Evolutionary conservation across 2,329 filamentous ascomycete species (phyloP).

Genomic region (Fusarium metavorans): DNA sequence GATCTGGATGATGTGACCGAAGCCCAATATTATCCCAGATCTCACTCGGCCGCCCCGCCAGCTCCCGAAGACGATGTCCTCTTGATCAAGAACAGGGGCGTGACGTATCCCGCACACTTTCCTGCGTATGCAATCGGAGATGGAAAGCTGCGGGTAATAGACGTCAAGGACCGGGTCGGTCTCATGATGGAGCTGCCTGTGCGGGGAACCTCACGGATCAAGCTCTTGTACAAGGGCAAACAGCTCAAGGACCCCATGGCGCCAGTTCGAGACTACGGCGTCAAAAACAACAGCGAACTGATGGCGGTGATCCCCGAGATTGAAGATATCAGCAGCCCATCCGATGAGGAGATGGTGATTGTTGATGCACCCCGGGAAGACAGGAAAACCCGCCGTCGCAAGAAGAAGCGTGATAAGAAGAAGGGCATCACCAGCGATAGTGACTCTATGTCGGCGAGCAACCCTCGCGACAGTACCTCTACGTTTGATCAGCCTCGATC

Average conservation of each 20-base stretch:
- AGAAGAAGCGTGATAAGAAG: slow-evolving; percentile 57
- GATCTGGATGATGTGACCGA: slow-evolving; percentile 67
- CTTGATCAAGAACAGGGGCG: slow-evolving; percentile 74
- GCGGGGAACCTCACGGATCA: slow-evolving; percentile 64
- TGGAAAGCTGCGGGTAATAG: slow-evolving; percentile 74
- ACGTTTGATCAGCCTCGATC: slow-evolving; percentile 50
- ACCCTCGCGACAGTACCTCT: slow-evolving; percentile 58
- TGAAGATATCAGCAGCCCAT: slow-evolving; percentile 49
- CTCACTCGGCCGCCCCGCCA: slow-evolving; percentile 49
- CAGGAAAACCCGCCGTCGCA: slow-evolving; percentile 53
- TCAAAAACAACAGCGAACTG: slow-evolving; percentile 72
- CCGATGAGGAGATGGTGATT: slow-evolving; percentile 59
- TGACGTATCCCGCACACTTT: slow-evolving; percentile 77
- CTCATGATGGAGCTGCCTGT: slow-evolving; percentile 74
- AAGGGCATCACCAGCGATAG: slow-evolving; percentile 48
- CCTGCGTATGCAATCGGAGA: slow-evolving; percentile 81
- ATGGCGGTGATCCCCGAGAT: slow-evolving; percentile 61
- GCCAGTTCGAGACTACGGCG: slow-evolving; percentile 69
- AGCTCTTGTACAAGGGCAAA: slow-evolving; percentile 79
- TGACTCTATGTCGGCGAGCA: slow-evolving; percentile 54
- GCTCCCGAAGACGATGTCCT: slow-evolving; percentile 75
- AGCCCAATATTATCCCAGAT: slow-evolving; percentile 56
- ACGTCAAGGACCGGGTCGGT: slow-evolving; percentile 75
- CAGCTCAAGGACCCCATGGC: slow-evolving; percentile 74
- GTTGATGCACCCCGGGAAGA: slow-evolving; percentile 55